Evolutionary conservation across 106 monocot species (phyloP).

Genomic region (Dioscorea dumetorum): DNA sequence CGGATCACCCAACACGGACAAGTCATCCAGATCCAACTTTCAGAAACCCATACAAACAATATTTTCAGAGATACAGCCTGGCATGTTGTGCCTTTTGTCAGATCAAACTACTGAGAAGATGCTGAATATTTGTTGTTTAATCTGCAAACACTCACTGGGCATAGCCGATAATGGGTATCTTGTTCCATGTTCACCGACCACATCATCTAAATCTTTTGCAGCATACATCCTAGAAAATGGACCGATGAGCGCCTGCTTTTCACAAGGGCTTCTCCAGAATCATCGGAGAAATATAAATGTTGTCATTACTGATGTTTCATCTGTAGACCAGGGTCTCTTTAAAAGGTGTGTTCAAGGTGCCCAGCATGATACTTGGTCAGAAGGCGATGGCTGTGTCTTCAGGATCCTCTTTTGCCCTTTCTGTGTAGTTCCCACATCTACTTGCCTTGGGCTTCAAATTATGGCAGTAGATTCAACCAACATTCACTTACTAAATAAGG

Average conservation of each 20-base stretch:
- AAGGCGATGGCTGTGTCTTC: slow-evolving; percentile 89
- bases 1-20: not conserved
- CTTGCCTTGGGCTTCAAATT: slow-evolving; percentile 55
- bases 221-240: slow-evolving; percentile 37
- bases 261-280: slow-evolving; percentile 10
- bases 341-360: slow-evolving; percentile 4
- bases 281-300: slow-evolving; percentile 10
- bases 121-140: slow-evolving; percentile 45
- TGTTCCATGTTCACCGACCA: slow-evolving; percentile 35
- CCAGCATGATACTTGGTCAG: slow-evolving; percentile 49
- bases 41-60: not conserved
- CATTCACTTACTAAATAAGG: slow-evolving; percentile 62
- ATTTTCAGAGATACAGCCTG: not conserved
- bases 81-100: slow-evolving; percentile 5
- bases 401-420: slow-evolving; percentile 54
- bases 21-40: not conserved
- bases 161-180: slow-evolving; percentile 36
- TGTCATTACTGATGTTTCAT: slow-evolving; percentile 29
- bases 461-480: slow-evolving; percentile 64
- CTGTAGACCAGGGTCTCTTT: slow-evolving; percentile 33
- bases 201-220: slow-evolving; percentile 55
- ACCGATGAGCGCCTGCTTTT: slow-evolving; percentile 2
- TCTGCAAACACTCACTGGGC: slow-evolving; percentile 58
- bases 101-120: slow-evolving; percentile 13
- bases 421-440: slow-evolving; percentile 20